Evolutionary conservation across 305 asterid genomes (phyloP).

Genomic region (Solanum hybrid): DNA sequence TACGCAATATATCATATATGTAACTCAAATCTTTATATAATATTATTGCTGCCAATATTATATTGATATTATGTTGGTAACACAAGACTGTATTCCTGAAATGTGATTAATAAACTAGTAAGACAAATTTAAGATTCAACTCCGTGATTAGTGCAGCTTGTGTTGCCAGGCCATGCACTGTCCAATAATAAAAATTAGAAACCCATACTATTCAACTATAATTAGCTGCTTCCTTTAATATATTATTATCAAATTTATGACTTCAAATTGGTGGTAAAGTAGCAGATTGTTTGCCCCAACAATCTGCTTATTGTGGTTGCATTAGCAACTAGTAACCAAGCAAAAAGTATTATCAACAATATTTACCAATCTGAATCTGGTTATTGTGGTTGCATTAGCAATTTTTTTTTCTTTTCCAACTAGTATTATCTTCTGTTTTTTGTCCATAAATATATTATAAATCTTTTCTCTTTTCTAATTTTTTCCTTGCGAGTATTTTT

Average conservation of each 20-base stretch:
- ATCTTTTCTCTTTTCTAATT: too few relatives aligned
- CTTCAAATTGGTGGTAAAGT: neutral
- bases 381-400: neutral
- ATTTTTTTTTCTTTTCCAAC: neutral
- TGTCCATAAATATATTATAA: too few relatives aligned
- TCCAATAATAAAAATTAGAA: neutral
- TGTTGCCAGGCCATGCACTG: neutral
- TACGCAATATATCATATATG: neutral
- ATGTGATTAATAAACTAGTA: neutral
- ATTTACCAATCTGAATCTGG: too few relatives aligned
- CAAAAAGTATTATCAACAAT: too few relatives aligned
- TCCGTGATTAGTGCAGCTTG: conserved; percentile 22
- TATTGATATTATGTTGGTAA: neutral
- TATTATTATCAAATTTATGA: neutral
- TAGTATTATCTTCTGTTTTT: too few relatives aligned
- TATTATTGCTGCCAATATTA: neutral
- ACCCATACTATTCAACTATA: neutral
- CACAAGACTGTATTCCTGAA: neutral
- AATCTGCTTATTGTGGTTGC: neutral
- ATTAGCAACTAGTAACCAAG: neutral
- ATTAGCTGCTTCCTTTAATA: neutral
- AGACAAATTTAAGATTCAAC: conserved; percentile 1
- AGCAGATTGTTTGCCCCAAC: neutral
- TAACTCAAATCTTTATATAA: neutral
- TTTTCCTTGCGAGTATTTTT: too few relatives aligned